These are phyloP conservation scores for Tribonema minus DNA, from an alignment of 108 stramenopile species.

Conservation along the genomic window DNA sequence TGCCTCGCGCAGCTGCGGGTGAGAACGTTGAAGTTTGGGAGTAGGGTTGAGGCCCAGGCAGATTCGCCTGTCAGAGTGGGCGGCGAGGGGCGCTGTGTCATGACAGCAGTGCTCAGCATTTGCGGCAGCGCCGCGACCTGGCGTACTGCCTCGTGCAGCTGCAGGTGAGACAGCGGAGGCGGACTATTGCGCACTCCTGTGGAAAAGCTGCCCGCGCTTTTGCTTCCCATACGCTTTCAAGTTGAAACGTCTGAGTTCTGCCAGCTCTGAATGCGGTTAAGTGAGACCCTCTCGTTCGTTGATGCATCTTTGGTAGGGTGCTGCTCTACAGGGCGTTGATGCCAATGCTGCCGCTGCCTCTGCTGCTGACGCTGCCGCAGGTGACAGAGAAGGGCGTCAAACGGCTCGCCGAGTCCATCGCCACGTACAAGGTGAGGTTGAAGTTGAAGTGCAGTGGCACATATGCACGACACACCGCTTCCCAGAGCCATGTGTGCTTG, in stretches of 20 bases:
- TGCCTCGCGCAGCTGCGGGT: not conserved
- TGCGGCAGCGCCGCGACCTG: not conserved
- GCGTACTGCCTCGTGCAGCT: conserved; percentile 56
- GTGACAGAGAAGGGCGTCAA: conserved; percentile 72
- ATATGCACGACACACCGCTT: no score
- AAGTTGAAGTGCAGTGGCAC: no score
- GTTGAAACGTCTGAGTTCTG: not conserved
- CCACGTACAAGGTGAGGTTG: conserved; percentile 25
- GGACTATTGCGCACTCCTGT: not conserved
- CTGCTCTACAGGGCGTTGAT: not conserved
- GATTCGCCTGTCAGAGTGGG: no score
- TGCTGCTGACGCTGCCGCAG: no score
- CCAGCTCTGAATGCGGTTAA: not conserved
- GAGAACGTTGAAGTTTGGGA: no score
- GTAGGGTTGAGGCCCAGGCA: no score
- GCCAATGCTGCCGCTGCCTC: no score
- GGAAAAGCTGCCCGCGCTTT: not conserved
- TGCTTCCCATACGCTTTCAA: not conserved
- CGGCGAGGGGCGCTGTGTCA: not conserved
- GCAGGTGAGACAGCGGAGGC: no score
- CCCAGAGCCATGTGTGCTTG: no score
- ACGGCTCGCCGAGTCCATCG: conserved; percentile 66
- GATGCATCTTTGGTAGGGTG: not conserved
- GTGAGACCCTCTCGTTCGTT: not conserved
- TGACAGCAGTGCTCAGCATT: not conserved